Evolutionary conservation across 306 rosid species (phyloP).

Genomic region (Vicia sativa): DNA sequence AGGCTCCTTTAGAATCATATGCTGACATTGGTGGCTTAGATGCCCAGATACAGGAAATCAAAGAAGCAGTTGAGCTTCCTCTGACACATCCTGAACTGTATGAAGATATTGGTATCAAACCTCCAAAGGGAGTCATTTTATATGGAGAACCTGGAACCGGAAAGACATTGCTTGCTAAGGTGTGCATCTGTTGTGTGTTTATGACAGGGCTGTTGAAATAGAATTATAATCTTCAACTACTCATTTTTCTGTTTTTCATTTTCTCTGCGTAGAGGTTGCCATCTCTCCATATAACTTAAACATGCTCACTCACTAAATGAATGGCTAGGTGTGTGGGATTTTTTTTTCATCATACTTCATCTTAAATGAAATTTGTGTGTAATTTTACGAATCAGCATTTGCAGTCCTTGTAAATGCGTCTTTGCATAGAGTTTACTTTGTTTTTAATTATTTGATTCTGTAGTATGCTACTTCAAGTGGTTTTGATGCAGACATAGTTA

Average conservation of each 20-base stretch:
- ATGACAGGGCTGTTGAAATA: slow-evolving; percentile 9
- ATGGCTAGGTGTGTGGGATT: neutral
- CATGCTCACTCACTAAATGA: neutral
- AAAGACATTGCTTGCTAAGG: slow-evolving; percentile 99
- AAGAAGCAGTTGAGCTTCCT: slow-evolving; percentile 99
- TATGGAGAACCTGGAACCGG: slow-evolving; percentile 99
- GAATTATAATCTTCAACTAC: neutral
- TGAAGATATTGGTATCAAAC: slow-evolving; percentile 97
- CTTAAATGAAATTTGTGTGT: neutral
- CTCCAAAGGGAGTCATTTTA: slow-evolving; percentile 92
- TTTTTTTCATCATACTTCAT: neutral
- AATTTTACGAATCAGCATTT: neutral
- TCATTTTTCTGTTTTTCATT: slow-evolving; percentile 8
- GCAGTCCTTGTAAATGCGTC: neutral
- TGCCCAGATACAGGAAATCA: slow-evolving; percentile 98
- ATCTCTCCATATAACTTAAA: neutral
- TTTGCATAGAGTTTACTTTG: neutral
- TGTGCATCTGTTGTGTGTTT: slow-evolving; percentile 33
- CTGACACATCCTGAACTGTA: slow-evolving; percentile 93
- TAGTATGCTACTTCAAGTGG: neutral
- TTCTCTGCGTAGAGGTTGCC: neutral
- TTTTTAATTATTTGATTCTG: slow-evolving; percentile 1
- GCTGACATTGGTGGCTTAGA: slow-evolving; percentile 99
- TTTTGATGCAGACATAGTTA: neutral
- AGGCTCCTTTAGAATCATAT: slow-evolving; percentile 95